These are phyloP conservation scores for Globisporangium perplexum DNA, from an alignment of 352 stramenopile species.

Conservation along the genomic window DNA sequence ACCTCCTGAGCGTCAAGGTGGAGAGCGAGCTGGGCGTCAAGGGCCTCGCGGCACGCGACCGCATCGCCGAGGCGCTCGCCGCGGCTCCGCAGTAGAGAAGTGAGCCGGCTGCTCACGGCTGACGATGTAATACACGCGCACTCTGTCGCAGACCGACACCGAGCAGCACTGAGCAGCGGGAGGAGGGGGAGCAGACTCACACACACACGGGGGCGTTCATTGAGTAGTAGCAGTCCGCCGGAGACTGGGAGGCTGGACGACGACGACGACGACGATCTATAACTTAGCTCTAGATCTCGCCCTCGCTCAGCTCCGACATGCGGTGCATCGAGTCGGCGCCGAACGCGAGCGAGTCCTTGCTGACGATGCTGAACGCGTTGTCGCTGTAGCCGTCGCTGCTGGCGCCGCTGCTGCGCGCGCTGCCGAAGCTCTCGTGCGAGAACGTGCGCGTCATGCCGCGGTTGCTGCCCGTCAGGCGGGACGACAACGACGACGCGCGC, in stretches of 20 bases:
- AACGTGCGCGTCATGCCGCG: background rate
- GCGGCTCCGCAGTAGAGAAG: conserved; percentile 9
- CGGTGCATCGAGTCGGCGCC: conserved; percentile 17
- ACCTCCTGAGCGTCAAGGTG: conserved; percentile 89
- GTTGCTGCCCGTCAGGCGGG: background rate
- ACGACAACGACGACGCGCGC: conserved; percentile 15
- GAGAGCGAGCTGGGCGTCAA: conserved; percentile 74
- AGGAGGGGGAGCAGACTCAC: background rate
- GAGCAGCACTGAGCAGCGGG: too few relatives aligned
- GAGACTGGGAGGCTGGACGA: background rate
- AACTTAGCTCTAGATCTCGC: conserved; percentile 22
- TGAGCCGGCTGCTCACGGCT: background rate
- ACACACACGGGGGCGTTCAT: background rate
- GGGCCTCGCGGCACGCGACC: conserved; percentile 48
- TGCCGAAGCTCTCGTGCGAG: conserved; percentile 14
- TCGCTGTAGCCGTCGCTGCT: conserved; percentile 19
- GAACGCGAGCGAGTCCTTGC: conserved; percentile 7
- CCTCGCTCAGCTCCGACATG: conserved; percentile 33
- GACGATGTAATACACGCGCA: background rate
- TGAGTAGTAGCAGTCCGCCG: background rate
- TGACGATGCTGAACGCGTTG: conserved; percentile 16
- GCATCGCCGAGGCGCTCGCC: conserved; percentile 43
- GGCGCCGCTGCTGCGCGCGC: conserved; percentile 5
- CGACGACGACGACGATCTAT: background rate
- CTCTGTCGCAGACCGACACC: too few relatives aligned